Conservation (phyloP, 2,329 filamentous ascomycete species). For the Colletotrichum phormii region DNA sequence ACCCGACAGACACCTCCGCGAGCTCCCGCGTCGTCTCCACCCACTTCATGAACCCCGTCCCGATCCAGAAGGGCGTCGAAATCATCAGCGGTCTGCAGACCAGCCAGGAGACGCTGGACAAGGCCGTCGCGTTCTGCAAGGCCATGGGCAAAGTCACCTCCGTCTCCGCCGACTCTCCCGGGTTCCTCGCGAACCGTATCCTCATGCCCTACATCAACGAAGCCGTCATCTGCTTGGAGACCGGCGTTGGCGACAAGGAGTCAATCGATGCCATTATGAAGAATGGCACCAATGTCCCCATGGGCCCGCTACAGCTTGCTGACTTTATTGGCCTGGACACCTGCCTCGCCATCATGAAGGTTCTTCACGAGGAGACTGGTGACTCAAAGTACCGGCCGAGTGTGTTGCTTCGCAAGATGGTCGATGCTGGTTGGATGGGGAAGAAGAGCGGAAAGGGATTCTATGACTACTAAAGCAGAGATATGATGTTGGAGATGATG, state of each 20-base stretch:
- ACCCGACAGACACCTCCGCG: conserved; percentile 83
- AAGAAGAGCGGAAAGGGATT: conserved; percentile 98
- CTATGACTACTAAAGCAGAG: conserved; percentile 77
- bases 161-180: conserved; percentile 87
- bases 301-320: conserved; percentile 93
- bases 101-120: conserved; percentile 82
- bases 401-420: conserved; percentile 91
- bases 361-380: conserved; percentile 89
- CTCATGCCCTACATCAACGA: conserved; percentile 99
- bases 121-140: conserved; percentile 86
- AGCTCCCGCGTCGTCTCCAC: conserved; percentile 92
- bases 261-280: conserved; percentile 99
- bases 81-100: conserved; percentile 97
- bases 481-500: background rate
- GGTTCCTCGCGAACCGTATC: conserved; percentile 96
- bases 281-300: conserved; percentile 98
- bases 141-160: conserved; percentile 94
- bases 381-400: conserved; percentile 96
- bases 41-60: conserved; percentile 99
- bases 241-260: conserved; percentile 87
- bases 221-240: conserved; percentile 95
- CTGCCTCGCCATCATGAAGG: conserved; percentile 96
- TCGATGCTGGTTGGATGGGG: conserved; percentile 96
- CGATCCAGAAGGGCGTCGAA: conserved; percentile 96
- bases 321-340: conserved; percentile 99